phyloP scores from a whole-genome alignment of 2,329 filamentous ascomycete genomes.

The Talaromyces sp. region DNA sequence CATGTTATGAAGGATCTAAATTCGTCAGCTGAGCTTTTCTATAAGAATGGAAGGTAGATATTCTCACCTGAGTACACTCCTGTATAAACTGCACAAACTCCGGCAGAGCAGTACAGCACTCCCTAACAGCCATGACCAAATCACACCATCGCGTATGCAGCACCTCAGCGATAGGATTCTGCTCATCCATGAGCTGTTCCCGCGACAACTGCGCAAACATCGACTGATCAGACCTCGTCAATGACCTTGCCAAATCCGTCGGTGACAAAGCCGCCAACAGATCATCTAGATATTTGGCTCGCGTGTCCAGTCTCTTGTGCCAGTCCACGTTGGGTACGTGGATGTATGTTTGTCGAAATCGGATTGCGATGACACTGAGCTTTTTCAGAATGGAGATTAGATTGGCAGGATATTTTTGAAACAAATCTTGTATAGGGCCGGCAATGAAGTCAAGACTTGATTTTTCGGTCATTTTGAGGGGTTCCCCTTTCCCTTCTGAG shows the following conservation, averaged over 20 bases:
- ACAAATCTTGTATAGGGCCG: conserved; percentile 34
- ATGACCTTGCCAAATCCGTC: conserved; percentile 28
- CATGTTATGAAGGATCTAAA: conserved; percentile 26
- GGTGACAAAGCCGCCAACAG: conserved; percentile 29
- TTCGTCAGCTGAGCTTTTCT: background rate
- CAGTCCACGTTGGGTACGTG: conserved; percentile 32
- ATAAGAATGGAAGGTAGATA: background rate
- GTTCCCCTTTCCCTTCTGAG: conserved; percentile 17
- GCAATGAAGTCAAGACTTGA: conserved; percentile 33
- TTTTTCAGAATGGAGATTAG: conserved; percentile 32
- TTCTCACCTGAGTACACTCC: conserved; percentile 32
- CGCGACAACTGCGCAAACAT: conserved; percentile 27
- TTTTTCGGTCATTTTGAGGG: conserved; percentile 14
- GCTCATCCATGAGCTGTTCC: conserved; percentile 20
- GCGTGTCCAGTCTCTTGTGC: conserved; percentile 29
- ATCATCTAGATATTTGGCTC: conserved; percentile 31
- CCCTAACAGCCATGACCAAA: conserved; percentile 32
- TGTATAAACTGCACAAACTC: conserved; percentile 29
- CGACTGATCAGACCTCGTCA: conserved; percentile 27
- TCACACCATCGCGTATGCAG: conserved; percentile 28
- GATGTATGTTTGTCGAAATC: conserved; percentile 33
- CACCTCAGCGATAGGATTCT: conserved; percentile 20
- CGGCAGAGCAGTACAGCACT: conserved; percentile 35
- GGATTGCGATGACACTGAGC: conserved; percentile 31
- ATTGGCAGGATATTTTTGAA: conserved; percentile 28